Evolutionary conservation across 192 early-diverging fungal genomes (phyloP), one percentile per base, ranked within the genome.

Genomic region (Glomus cerebriforme): DNA sequence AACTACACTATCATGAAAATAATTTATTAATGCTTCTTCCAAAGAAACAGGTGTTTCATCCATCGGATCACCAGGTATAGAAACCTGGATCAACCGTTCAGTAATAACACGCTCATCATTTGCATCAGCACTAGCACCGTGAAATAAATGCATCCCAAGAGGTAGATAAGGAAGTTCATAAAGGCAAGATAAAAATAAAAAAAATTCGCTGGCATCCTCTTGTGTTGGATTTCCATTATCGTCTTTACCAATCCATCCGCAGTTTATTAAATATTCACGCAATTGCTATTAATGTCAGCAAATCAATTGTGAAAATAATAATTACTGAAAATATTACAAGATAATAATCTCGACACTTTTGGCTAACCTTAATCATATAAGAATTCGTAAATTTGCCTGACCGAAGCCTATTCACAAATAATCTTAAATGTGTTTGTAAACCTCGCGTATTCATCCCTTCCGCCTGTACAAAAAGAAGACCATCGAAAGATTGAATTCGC

Each of bases 151-250:
- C 65, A 92, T 84, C 4, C 86, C 87, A 79, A 93, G 79, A 10
- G 92, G 91, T 60, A 93, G 70, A 73, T 88, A 93, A 0, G 92
- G 92, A 63, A 92, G 86, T 47, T 87, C 87, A 77, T 92, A 85
- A 34, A 82, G 87, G 39, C 89, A 86, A 59, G 90, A 90, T 35
- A 93, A 60, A 58, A 92, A 92, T 79, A 93, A 69, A 76, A 91
- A 93, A 19, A 93, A 82, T 82, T 93, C 92, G 59, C 89, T 89
- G 4, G 87, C 82, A 75, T 93, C 92, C 77, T 93, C 90, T 81
- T 93, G 92, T 7, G 83, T 73, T 68, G 74, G 66, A 58, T 77
- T 29, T 39, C 81, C 77, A 7, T 15, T 12, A 7, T 59, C 15
- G 64, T 81, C 66, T 15, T 45, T 34, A 60, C 81, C 83, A 63